phyloP scores from a whole-genome alignment of 371 early-diverging fungal species.

The Rhizopus microsporus region DNA sequence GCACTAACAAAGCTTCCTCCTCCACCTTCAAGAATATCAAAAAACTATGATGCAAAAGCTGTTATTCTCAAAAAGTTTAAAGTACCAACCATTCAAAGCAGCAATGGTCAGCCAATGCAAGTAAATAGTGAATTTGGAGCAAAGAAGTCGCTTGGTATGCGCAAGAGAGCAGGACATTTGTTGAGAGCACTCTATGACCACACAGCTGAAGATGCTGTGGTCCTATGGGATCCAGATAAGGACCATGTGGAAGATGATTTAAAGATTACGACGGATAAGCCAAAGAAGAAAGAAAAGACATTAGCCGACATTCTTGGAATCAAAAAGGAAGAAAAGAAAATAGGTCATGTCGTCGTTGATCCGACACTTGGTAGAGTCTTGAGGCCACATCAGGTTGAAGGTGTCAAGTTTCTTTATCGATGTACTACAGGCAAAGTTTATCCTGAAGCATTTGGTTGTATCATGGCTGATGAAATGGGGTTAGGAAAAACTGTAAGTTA shows the following conservation, averaged over 20 bases:
- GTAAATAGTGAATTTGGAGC: constrained; percentile 8
- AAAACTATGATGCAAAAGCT: constrained; percentile 34
- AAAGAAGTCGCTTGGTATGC: constrained; percentile 25
- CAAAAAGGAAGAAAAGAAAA: constrained; percentile 52
- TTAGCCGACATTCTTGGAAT: constrained; percentile 55
- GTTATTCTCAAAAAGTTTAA: constrained; percentile 40
- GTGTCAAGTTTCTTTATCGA: constrained; percentile 86
- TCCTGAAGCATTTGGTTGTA: constrained; percentile 76
- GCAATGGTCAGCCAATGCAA: not conserved
- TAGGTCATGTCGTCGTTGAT: constrained; percentile 75
- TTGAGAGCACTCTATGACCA: constrained; percentile 80
- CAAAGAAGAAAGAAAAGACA: constrained; percentile 35
- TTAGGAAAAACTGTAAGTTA: constrained; percentile 88
- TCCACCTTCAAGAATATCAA: constrained; percentile 22
- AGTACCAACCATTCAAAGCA: constrained; percentile 26
- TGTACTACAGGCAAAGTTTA: constrained; percentile 84
- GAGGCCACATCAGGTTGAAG: constrained; percentile 96
- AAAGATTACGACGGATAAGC: constrained; percentile 32
- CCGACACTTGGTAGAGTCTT: constrained; percentile 83
- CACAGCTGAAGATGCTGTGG: constrained; percentile 81
- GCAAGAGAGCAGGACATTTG: constrained; percentile 16
- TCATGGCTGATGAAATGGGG: constrained; percentile 99
- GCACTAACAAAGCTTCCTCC: constrained; percentile 16
- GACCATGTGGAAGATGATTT: constrained; percentile 44
- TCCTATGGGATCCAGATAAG: constrained; percentile 79